A percentile compares a stretch with the other conserved stretches of the same genome.
Conservation (phyloP, 495 filamentous ascomycete species). For the Trichoderma reesei region DNA sequence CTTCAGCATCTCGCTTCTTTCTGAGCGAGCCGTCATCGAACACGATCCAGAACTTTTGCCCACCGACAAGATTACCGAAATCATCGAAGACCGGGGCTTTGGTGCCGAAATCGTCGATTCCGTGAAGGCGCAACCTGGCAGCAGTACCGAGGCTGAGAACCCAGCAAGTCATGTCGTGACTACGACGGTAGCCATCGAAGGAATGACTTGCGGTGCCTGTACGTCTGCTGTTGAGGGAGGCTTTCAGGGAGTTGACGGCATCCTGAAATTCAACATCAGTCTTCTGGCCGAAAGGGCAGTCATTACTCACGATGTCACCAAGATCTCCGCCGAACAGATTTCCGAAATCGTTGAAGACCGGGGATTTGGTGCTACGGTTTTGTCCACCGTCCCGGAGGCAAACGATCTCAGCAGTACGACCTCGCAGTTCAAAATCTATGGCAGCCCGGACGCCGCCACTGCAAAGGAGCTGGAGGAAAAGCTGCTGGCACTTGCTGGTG, state of each 20-base stretch:
- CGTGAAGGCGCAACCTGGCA: slow-evolving; percentile 22
- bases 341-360: slow-evolving; percentile 85
- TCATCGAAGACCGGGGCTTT: slow-evolving; percentile 90
- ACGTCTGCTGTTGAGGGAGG: slow-evolving; percentile 81
- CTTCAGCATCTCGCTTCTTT: slow-evolving; percentile 89
- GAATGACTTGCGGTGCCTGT: slow-evolving; percentile 96
- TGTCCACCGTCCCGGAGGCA: slow-evolving; percentile 47
- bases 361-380: slow-evolving; percentile 80
- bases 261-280: slow-evolving; percentile 87
- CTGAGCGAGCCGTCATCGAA: slow-evolving; percentile 80
- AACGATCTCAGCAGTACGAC: slow-evolving; percentile 40
- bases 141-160: slow-evolving; percentile 23
- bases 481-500: slow-evolving; percentile 55
- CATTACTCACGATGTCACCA: slow-evolving; percentile 64
- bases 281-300: slow-evolving; percentile 87
- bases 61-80: slow-evolving; percentile 56
- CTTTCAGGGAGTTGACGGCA: slow-evolving; percentile 61
- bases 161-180: slow-evolving; percentile 36
- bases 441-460: slow-evolving; percentile 57
- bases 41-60: slow-evolving; percentile 68
- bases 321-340: slow-evolving; percentile 61
- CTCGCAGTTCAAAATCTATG: slow-evolving; percentile 75
- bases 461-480: slow-evolving; percentile 62
- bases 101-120: slow-evolving; percentile 67
- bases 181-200: slow-evolving; percentile 83